A percentile compares a stretch with the other conserved stretches of the same genome.
Evolutionary conservation across 352 stramenopile species (phyloP).

Genomic region (Globisporangium barbulae): DNA sequence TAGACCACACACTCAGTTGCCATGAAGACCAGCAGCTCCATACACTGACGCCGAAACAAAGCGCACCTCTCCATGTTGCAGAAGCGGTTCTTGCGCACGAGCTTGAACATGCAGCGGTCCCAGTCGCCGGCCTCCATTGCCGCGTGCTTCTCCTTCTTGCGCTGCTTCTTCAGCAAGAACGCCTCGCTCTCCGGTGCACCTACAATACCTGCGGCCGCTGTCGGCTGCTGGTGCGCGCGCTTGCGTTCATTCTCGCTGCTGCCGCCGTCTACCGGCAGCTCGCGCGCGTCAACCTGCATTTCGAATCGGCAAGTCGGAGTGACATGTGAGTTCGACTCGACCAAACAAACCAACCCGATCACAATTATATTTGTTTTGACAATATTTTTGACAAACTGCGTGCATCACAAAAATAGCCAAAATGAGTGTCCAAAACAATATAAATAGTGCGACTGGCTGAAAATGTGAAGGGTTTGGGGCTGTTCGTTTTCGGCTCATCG

Average conservation of each 20-base stretch:
- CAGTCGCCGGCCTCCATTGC: slow-evolving; percentile 51
- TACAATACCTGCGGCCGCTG: too few relatives aligned
- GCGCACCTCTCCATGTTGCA: slow-evolving; percentile 75
- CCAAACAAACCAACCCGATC: neutral
- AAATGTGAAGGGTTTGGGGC: slow-evolving; percentile 12
- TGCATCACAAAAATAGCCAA: slow-evolving; percentile 15
- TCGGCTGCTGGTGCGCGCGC: slow-evolving; percentile 11
- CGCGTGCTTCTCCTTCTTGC: slow-evolving; percentile 59
- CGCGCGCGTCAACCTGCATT: neutral
- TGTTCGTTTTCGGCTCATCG: neutral
- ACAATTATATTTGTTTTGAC: neutral
- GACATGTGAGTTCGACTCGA: neutral
- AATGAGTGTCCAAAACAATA: neutral
- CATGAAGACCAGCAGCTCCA: neutral
- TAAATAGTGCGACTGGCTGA: slow-evolving; percentile 21
- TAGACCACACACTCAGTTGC: neutral
- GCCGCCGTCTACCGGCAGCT: neutral
- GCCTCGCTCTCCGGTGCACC: neutral
- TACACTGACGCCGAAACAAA: neutral
- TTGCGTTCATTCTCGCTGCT: slow-evolving; percentile 31
- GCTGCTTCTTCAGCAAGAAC: slow-evolving; percentile 38
- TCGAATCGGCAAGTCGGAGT: neutral
- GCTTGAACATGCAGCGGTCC: slow-evolving; percentile 77
- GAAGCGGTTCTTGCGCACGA: slow-evolving; percentile 78
- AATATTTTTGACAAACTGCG: neutral